phyloP scores from a whole-genome alignment of 352 stramenopile genomes.

The Phytophthora pistaciae region DNA sequence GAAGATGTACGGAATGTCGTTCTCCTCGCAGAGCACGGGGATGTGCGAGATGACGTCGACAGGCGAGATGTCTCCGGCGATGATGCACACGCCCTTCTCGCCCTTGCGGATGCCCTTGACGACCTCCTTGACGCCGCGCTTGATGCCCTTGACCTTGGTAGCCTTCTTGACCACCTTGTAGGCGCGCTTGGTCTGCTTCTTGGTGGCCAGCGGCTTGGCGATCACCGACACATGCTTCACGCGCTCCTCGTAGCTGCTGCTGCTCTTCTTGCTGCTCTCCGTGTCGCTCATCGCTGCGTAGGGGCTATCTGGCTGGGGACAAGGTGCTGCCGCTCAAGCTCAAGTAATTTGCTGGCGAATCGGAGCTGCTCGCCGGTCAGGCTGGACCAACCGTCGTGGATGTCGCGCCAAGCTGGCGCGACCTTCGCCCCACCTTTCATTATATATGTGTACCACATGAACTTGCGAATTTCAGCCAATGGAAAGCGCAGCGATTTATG shows the following conservation, averaged over 20 bases:
- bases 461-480: slow-evolving; percentile 21
- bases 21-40: slow-evolving; percentile 98
- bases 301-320: not conserved
- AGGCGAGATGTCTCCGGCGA: slow-evolving; percentile 99
- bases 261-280: slow-evolving; percentile 67
- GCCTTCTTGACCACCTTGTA: slow-evolving; percentile 97
- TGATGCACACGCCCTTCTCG: slow-evolving; percentile 98
- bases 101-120: slow-evolving; percentile 98
- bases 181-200: slow-evolving; percentile 96
- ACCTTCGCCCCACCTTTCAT: slow-evolving; percentile 32
- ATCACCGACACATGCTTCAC: slow-evolving; percentile 93
- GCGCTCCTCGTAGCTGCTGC: slow-evolving; percentile 80
- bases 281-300: slow-evolving; percentile 69
- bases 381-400: slow-evolving; percentile 37
- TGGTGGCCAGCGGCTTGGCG: slow-evolving; percentile 96
- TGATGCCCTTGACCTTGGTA: slow-evolving; percentile 96
- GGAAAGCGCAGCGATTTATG: slow-evolving; percentile 23
- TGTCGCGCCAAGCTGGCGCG: slow-evolving; percentile 28
- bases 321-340: slow-evolving; percentile 23
- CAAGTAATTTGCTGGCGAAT: slow-evolving; percentile 31
- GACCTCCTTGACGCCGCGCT: slow-evolving; percentile 99
- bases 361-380: slow-evolving; percentile 23
- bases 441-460: not conserved
- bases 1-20: slow-evolving; percentile 99
- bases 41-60: slow-evolving; percentile 99